Base-by-base conservation (phyloP, 768 basidiomycete species). In the Austroboletus festivus region DNA sequence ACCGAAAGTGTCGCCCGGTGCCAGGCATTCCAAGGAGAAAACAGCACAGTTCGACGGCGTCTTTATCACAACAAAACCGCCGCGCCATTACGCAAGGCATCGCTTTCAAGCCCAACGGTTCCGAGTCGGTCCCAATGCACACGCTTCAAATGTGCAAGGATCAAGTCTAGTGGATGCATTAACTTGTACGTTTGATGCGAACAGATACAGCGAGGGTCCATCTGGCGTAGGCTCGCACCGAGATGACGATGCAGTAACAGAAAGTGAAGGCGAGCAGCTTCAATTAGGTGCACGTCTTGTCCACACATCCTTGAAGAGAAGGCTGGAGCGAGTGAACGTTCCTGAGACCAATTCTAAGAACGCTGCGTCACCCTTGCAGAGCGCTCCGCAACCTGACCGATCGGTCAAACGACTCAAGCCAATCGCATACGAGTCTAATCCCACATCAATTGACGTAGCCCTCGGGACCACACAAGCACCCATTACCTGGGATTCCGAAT, bases 141-240 rank as follows among this genome's bases (percentile, higher is more conserved):
- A 42, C 12, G 13, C 30, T 30, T 37, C 62, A 11, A 45, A 4
- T 12, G 28, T 28, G 28, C 12, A 28, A 5, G 28, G 12, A 28
- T 35, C 56, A 16, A 59, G 46, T 44, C 39, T 67, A 19, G 57
- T 64, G 23, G 56, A 59, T 24, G 64, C 62, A 26, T 42, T 65
- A 15, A 35, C 55, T 31, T 57, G 35, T 15, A 62, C 64, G 21
- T 65, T 67, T 22, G 19, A 56, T n/a, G 64, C 64, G 3, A 67
- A 67, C 41, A 58, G 20, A 24, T 22, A 61, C 10, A 15, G n/a
- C 5, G 53, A 59, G 1, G 19, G 12, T 28, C 28, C 12, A 12
- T 12, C 28, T 28, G 7, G 12, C 28, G 28, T 12, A 28, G 28
- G 28, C 28, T 28, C 28, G 12, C 28, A 28, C 12, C 28, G 28